Evolutionary conservation across 2,329 filamentous ascomycete genomes (phyloP), one percentile per base, ranked within the genome.

Genomic region (Bipolaris oryzae): DNA sequence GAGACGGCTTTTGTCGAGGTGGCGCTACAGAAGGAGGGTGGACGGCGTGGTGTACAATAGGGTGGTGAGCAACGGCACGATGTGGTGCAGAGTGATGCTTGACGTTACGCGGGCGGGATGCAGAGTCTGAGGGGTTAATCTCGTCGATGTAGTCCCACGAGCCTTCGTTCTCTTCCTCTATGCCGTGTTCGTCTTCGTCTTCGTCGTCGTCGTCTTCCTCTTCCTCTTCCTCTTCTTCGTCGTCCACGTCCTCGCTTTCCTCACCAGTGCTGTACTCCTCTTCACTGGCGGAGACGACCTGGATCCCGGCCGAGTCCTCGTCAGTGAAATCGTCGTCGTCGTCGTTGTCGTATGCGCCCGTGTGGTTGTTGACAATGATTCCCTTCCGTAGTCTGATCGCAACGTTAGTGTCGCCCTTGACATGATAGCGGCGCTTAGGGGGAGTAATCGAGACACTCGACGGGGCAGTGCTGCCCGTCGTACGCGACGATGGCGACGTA

Each of bases 51-150:
- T 76, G 74, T 2, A 56, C 28, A 10, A 66, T 50, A 74, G 72
- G 39, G 73, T 60, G 35, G 55, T 48, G 60, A 28, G 53, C 66
- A 62, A 60, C 53, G 28, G 54, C 57, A 41, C 52, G 58, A 66
- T 74, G 73, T 11, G 51, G 51, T 18, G 46, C 45, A 53, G 53
- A 21, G 34, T 53, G 57, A 18, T 58, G 62, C 48, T 76, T 75
- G 37, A 68, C 46, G 11, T 35, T 54, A 25, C 61, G 65, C 3
- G 79, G 76, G 43, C 77, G 75, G 18, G 80, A 82, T 20, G 80
- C 80, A 23, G 80, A 82, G 67, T 82, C 80, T n/a, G 76, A 79
- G 23, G 80, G 80, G 21, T 78, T 75, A 63, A 82, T 78, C 51
- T 79, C 78, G 76, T 79, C 71, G 42, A 72, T 68, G 54, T 74